phyloP scores from a whole-genome alignment of 768 basidiomycete genomes.

The Suillus sp. region DNA sequence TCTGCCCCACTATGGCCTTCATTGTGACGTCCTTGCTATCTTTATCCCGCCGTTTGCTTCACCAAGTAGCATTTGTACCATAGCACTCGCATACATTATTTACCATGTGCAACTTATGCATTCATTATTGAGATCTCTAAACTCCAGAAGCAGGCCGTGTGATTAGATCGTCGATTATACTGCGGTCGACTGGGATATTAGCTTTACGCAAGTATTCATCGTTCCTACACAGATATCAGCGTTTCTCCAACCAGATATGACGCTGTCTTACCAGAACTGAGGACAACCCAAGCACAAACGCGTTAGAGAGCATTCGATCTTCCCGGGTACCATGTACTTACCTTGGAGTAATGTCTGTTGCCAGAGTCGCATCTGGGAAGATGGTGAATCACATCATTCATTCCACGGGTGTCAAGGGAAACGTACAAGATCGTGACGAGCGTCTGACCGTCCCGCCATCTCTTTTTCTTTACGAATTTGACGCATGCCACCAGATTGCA shows the following conservation, averaged over 20 bases:
- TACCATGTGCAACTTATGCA: constrained; percentile 13
- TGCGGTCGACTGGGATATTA: constrained; percentile 43
- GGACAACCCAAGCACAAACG: background rate
- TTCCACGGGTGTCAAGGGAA: background rate
- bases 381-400: background rate
- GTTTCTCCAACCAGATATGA: background rate
- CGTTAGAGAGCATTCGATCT: background rate
- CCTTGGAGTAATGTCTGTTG: constrained; percentile 90
- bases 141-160: constrained; percentile 17
- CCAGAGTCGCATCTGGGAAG: constrained; percentile 82
- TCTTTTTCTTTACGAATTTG: constrained; percentile 69
- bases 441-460: constrained; percentile 66
- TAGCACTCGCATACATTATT: constrained; percentile 27
- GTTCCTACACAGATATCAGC: constrained; percentile 41
- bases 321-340: constrained; percentile 5
- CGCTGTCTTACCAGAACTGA: constrained; percentile 51
- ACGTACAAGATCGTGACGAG: constrained; percentile 86
- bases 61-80: constrained; percentile 30
- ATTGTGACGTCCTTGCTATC: constrained; percentile 14
- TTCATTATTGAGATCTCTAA: constrained; percentile 13
- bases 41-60: constrained; percentile 10
- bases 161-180: constrained; percentile 44
- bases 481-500: constrained; percentile 95
- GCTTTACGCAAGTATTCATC: constrained; percentile 49
- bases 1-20: constrained; percentile 25